Evolutionary conservation across 805 yeast species (phyloP).

Genomic region (Ogataea nonfermentans): DNA sequence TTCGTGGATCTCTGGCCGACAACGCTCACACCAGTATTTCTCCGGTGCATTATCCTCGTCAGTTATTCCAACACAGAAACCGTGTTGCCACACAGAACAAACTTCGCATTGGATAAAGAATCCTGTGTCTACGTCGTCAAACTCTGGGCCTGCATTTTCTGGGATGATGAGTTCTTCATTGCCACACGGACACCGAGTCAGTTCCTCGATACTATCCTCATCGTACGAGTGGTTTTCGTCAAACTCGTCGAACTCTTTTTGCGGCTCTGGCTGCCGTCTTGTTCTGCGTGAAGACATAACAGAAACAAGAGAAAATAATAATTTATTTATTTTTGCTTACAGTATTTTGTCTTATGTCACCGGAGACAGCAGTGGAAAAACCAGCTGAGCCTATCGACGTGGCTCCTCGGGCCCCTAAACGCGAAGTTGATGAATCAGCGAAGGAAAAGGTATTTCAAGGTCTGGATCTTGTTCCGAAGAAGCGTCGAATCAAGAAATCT

Average conservation of each 20-base stretch:
- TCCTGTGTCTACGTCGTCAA: conserved; percentile 50
- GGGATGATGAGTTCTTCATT: conserved; percentile 42
- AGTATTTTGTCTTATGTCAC: conserved; percentile 1
- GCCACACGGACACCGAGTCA: conserved; percentile 57
- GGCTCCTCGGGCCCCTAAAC: conserved; percentile 4
- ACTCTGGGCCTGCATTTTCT: conserved; percentile 27
- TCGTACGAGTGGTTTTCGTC: conserved; percentile 19
- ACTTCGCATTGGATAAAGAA: conserved; percentile 81
- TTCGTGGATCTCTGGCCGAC: conserved; percentile 81
- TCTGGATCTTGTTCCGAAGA: conserved; percentile 16
- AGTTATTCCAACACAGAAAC: conserved; percentile 85
- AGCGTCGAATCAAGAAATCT: conserved; percentile 22
- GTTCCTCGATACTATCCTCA: conserved; percentile 38
- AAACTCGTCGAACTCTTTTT: conserved; percentile 22
- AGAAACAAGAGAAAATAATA: conserved; percentile 3
- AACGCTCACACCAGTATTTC: conserved; percentile 90
- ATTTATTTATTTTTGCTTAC: neutral
- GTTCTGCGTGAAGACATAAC: conserved; percentile 33
- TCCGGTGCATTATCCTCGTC: conserved; percentile 81
- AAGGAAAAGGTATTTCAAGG: conserved; percentile 2
- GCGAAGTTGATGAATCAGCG: neutral
- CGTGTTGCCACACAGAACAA: conserved; percentile 98
- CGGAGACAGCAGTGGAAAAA: conserved; percentile 1
- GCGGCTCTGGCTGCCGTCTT: conserved; percentile 27
- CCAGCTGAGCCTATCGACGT: conserved; percentile 21